Evolutionary conservation across 352 stramenopile genomes (phyloP), one percentile per base, ranked within the genome.

Genomic region (Pythium rhizo-oryzae): DNA sequence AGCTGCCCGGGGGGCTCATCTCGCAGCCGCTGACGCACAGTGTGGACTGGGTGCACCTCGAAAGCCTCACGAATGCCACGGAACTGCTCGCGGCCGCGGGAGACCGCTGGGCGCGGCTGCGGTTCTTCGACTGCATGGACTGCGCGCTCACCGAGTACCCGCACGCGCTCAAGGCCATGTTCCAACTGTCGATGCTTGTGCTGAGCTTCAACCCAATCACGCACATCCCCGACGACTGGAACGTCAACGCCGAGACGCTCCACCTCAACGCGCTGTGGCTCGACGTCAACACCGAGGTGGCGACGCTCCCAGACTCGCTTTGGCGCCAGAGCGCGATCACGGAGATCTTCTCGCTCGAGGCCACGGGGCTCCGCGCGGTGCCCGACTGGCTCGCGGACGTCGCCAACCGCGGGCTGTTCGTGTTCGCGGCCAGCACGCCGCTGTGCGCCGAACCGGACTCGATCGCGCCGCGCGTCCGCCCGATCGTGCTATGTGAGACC

Each of bases 21-120:
- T 8, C 11, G n/a, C 21, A 37, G 4, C 47, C 49, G 19, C 30
- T 66, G 0, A 5, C 59, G 8, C 21, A 13, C 16, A 43, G 46
- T 2, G 15, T 66, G 6, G 47, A 66, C n/a, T 66, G 59, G 59
- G 28, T 66, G 11, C 46, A 25, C 12, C n/a, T 66, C 19, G 35
- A 49, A 9, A 56, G 46, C 33, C 33, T 58, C 8, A 2, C 15
- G 41, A 51, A 66, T 21, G 46, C 21, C 9, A 23, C 28, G 13
- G 21, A 9, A 47, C 37, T 66, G 13, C 46, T 66, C 1, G n/a
- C 18, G 8, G 19, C 21, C 0, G 49, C 55, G 0, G 59, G 59
- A 6, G 18, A 28, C 28, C 44, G 33, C 9, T 66, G 59, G 59
- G 15, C 23, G 5, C 4, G 44, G 2, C 33, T 59, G 8, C 35